A percentile compares a stretch with the other conserved stretches of the same genome.
phyloP scores from a whole-genome alignment of 163 green algal genomes.

The Volvox carteri region DNA sequence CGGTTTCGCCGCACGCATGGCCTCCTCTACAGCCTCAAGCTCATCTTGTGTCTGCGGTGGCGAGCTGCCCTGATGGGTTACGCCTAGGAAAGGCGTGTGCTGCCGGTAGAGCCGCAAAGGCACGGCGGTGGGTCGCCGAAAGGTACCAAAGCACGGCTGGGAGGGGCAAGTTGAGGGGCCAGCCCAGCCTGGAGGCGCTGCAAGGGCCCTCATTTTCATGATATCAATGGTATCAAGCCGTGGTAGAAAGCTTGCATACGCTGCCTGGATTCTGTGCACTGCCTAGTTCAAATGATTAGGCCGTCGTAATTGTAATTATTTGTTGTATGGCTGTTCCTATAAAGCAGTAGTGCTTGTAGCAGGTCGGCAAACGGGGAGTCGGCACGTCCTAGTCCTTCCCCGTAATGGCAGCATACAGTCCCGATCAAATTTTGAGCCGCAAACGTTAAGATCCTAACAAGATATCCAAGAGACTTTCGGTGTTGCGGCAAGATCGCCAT shows the following conservation, averaged over 20 bases:
- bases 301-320: not conserved
- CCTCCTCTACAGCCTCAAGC: not conserved
- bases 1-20: constrained; percentile 32
- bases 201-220: not conserved
- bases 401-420: not conserved
- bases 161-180: not conserved
- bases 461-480: too few species aligned
- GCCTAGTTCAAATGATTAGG: not conserved
- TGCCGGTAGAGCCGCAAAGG: not conserved
- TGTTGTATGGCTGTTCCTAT: not conserved
- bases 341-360: not conserved
- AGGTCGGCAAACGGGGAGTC: not conserved
- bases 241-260: not conserved
- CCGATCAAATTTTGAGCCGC: too few species aligned
- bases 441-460: too few species aligned
- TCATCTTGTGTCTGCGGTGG: not conserved
- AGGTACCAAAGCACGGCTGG: not conserved
- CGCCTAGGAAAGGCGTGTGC: not conserved
- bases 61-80: not conserved
- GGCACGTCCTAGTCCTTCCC: not conserved
- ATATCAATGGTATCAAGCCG: not conserved
- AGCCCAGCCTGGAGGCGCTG: not conserved
- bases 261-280: too few species aligned
- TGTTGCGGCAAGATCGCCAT: too few species aligned
- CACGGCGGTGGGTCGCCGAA: constrained; percentile 9